Evolutionary conservation across 768 basidiomycete genomes (phyloP).

Genomic region (Leccinum subgranulosum): DNA sequence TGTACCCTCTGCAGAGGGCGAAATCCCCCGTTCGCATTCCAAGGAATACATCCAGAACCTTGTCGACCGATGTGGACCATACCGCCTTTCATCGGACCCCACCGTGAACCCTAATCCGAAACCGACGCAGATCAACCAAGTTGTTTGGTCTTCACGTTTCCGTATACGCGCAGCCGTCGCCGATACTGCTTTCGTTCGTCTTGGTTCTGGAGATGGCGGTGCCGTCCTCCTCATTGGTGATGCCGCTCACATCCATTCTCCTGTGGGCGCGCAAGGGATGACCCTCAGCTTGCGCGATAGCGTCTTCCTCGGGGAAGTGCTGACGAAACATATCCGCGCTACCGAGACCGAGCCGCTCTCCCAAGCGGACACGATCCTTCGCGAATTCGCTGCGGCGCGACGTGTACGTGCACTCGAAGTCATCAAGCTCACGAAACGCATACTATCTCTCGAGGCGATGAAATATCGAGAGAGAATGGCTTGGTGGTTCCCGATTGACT

Average conservation of each 20-base stretch:
- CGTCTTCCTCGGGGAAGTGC: conserved; percentile 39
- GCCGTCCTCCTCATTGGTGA: conserved; percentile 33
- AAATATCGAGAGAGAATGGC: background rate
- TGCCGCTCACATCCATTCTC: no score
- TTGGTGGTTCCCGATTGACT: conserved; percentile 28
- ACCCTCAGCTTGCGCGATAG: no score
- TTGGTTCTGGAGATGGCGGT: conserved; percentile 19
- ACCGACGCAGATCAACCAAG: no score
- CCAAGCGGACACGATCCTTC: conserved; percentile 32
- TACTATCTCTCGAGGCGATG: conserved; percentile 25
- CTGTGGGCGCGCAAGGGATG: no score
- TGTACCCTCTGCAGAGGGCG: conserved; percentile 33
- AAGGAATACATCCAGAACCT: no score
- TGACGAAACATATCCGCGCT: conserved; percentile 34
- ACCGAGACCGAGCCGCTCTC: conserved; percentile 4
- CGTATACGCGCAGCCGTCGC: conserved; percentile 43
- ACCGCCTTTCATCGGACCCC: no score
- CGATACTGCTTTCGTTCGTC: conserved; percentile 34
- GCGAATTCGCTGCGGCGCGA: conserved; percentile 35
- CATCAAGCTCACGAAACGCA: conserved; percentile 39
- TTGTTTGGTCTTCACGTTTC: conserved; percentile 22
- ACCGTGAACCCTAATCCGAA: no score
- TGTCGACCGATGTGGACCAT: no score
- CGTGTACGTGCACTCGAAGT: conserved; percentile 40
- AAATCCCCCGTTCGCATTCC: conserved; percentile 24